phyloP scores from a whole-genome alignment of 768 basidiomycete genomes.

The Pleurotus djamor region DNA sequence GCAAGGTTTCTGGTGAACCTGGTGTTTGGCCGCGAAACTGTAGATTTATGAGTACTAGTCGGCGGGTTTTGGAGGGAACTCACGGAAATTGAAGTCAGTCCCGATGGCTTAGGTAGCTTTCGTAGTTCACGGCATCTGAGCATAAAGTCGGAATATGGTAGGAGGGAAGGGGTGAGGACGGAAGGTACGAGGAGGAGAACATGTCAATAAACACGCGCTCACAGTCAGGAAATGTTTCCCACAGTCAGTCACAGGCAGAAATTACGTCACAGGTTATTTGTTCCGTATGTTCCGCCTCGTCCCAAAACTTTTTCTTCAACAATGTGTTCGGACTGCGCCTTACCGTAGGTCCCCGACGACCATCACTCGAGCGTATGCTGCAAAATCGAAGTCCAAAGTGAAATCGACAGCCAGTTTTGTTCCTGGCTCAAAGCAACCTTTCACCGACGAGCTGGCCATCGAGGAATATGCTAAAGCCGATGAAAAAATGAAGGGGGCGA shows the following conservation, averaged over 20 bases:
- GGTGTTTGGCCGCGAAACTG: constrained; percentile 42
- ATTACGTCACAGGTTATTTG: too few species aligned
- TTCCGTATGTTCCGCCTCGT: neutral
- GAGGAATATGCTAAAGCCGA: constrained; percentile 65
- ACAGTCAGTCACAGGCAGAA: too few species aligned
- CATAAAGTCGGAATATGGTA: neutral
- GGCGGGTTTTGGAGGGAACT: constrained; percentile 4
- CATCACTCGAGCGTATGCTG: constrained; percentile 5
- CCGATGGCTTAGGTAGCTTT: constrained; percentile 26
- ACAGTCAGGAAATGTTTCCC: neutral
- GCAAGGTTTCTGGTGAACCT: constrained; percentile 23
- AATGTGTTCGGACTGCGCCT: neutral
- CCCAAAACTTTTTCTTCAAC: neutral
- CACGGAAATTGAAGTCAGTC: constrained; percentile 33
- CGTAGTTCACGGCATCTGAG: constrained; percentile 26
- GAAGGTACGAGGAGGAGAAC: neutral
- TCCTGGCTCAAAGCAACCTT: constrained; percentile 65
- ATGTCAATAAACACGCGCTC: neutral
- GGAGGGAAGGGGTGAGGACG: neutral
- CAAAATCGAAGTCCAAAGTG: constrained; percentile 24
- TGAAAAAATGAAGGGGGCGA: constrained; percentile 55
- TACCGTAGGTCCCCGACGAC: too few species aligned
- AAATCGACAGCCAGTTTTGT: constrained; percentile 58
- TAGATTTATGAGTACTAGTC: neutral
- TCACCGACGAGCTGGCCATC: constrained; percentile 46